Evolutionary conservation across 495 filamentous ascomycete species (phyloP).

Genomic region (Aspergillus hancockii): DNA sequence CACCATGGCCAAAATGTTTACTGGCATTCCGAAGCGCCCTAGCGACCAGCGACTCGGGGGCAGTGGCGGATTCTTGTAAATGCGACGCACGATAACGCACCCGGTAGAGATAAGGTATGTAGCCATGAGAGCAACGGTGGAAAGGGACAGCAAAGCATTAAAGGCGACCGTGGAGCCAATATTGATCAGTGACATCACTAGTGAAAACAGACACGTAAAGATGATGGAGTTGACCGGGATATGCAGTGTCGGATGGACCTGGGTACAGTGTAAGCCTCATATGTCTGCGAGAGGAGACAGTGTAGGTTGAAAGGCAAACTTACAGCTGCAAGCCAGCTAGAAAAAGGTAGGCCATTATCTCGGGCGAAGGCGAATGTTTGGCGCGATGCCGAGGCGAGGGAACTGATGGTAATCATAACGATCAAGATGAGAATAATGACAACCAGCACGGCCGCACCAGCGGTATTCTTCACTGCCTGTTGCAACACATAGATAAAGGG

Average conservation of each 20-base stretch:
- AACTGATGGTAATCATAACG: conserved; percentile 41
- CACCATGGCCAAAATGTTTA: conserved; percentile 39
- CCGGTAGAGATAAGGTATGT: conserved; percentile 43
- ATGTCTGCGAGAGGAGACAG: not conserved
- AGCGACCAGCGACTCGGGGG: conserved; percentile 44
- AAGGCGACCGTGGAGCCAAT: conserved; percentile 46
- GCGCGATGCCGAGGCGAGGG: conserved; percentile 45
- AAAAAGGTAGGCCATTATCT: conserved; percentile 48
- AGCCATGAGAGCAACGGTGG: conserved; percentile 40
- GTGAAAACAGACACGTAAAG: conserved; percentile 1
- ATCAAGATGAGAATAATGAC: conserved; percentile 42
- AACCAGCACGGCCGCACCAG: conserved; percentile 37
- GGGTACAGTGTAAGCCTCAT: not conserved
- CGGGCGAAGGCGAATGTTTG: conserved; percentile 54
- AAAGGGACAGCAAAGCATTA: conserved; percentile 48
- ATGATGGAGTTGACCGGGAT: conserved; percentile 51
- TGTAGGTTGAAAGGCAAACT: conserved; percentile 7
- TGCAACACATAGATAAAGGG: conserved; percentile 40
- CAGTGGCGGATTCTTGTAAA: conserved; percentile 40
- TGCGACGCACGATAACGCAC: conserved; percentile 38
- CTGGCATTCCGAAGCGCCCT: conserved; percentile 30
- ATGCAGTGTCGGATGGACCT: conserved; percentile 41
- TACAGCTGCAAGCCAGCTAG: conserved; percentile 24
- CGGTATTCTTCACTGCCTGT: conserved; percentile 28
- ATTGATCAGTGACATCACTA: conserved; percentile 38